These are phyloP conservation scores for Cryptosporidium bovis DNA, from an alignment of 169 alveolate species.

Conservation along the genomic window DNA sequence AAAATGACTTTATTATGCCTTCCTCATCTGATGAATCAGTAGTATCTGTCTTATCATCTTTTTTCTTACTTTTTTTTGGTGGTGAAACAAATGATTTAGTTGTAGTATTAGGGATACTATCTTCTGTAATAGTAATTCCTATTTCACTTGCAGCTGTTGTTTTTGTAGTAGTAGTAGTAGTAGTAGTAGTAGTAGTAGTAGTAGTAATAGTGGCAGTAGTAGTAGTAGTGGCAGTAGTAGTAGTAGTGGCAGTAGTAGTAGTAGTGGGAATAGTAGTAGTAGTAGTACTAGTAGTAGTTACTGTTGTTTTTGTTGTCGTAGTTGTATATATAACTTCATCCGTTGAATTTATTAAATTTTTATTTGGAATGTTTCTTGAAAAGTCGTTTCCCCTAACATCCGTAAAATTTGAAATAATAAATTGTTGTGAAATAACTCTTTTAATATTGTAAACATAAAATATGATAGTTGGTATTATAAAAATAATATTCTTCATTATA, in stretches of 20 bases:
- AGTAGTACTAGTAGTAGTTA: not conserved
- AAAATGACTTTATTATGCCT: not conserved
- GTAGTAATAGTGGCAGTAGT: slow-evolving; percentile 1
- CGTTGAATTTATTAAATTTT: not conserved
- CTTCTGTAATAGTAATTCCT: not conserved
- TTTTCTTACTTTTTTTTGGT: slow-evolving; percentile 4
- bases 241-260: not conserved
- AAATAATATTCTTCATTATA: too few species aligned
- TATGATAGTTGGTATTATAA: too few species aligned
- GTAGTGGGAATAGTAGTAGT: slow-evolving; percentile 7
- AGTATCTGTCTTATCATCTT: slow-evolving; percentile 24
- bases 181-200: slow-evolving; percentile 11
- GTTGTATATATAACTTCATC: not conserved
- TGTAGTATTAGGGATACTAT: not conserved
- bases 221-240: not conserved
- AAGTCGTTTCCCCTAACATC: too few species aligned
- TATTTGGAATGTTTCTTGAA: not conserved
- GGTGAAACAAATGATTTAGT: slow-evolving; percentile 29
- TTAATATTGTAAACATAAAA: too few species aligned
- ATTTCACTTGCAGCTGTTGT: not conserved
- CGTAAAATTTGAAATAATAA: too few species aligned
- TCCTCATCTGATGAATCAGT: slow-evolving; percentile 29
- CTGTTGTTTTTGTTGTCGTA: not conserved
- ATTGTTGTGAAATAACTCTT: too few species aligned
- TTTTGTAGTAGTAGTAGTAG: not conserved